phyloP scores from a whole-genome alignment of 1,284 basidiomycete genomes.

The Irpex lacteus region DNA sequence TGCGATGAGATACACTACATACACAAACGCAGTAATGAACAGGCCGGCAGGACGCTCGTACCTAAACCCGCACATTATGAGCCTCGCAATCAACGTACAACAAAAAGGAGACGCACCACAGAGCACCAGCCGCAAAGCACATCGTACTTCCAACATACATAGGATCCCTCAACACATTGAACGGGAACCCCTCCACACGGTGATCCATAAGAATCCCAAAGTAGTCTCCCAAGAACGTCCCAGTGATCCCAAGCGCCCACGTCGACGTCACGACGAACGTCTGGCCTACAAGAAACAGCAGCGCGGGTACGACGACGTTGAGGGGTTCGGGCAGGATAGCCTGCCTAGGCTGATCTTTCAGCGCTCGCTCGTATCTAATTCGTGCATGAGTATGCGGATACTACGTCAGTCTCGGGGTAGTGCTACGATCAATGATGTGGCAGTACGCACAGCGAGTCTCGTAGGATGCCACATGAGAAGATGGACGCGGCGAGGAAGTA shows the following conservation, averaged over 20 bases:
- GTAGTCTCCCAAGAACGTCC: conserved; percentile 95
- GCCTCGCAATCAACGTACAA: too few relatives aligned
- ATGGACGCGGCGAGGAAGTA: conserved; percentile 93
- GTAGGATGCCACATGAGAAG: conserved; percentile 81
- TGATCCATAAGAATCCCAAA: conserved; percentile 98
- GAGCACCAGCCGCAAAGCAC: conserved; percentile 79
- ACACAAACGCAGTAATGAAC: conserved; percentile 74
- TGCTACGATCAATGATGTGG: conserved; percentile 5
- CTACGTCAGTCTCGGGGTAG: neutral
- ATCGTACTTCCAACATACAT: conserved; percentile 96
- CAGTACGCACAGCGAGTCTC: conserved; percentile 77
- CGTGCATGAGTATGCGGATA: neutral
- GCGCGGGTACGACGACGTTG: conserved; percentile 59
- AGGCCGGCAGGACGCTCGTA: conserved; percentile 82
- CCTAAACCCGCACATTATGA: too few relatives aligned
- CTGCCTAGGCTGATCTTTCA: conserved; percentile 67
- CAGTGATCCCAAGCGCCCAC: conserved; percentile 90
- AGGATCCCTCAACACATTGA: conserved; percentile 90
- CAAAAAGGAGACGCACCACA: conserved; percentile 61
- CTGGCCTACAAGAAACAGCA: conserved; percentile 73
- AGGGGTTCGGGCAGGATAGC: conserved; percentile 57
- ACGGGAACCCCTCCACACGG: conserved; percentile 87
- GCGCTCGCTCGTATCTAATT: conserved; percentile 67
- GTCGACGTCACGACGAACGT: conserved; percentile 86
- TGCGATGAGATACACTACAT: conserved; percentile 81